Percentiles rank a stretch among this genome's conserved stretches.
phyloP scores from a whole-genome alignment of 2,329 filamentous ascomycete species.

The Tolypocladium endophyticum region DNA sequence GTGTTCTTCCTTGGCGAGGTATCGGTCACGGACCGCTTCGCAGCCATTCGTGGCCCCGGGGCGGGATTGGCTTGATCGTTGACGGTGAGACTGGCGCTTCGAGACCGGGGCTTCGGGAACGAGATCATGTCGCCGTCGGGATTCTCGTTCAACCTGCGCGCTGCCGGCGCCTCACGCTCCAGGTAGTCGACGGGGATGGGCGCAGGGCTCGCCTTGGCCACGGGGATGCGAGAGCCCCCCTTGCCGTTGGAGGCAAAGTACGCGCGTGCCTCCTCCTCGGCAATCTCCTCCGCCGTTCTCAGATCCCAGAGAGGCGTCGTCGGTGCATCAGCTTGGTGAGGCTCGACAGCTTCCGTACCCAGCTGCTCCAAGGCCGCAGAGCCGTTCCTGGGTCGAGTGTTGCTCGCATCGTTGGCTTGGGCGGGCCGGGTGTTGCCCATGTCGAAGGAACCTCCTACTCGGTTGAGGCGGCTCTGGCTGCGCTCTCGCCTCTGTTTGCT shows the following conservation, averaged over 20 bases:
- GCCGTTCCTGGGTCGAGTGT: constrained; percentile 31
- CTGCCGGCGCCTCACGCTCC: constrained; percentile 61
- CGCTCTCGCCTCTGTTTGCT: constrained; percentile 34
- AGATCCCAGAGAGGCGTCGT: constrained; percentile 56
- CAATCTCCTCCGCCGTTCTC: constrained; percentile 67
- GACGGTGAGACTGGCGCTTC: constrained; percentile 57
- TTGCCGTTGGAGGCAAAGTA: constrained; percentile 46
- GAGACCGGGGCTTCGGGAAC: constrained; percentile 52
- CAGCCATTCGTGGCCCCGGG: constrained; percentile 12
- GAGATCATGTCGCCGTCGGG: constrained; percentile 49
- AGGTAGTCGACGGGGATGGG: constrained; percentile 63
- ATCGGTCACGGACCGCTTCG: constrained; percentile 36
- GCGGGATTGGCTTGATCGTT: constrained; percentile 11
- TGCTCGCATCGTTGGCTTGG: background rate
- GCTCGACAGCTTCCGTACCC: constrained; percentile 3
- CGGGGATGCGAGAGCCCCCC: constrained; percentile 72
- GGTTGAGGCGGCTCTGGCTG: constrained; percentile 23
- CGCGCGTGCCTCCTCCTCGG: constrained; percentile 41
- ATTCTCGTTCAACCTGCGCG: constrained; percentile 46
- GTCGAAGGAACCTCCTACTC: constrained; percentile 20
- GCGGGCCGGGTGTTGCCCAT: constrained; percentile 5
- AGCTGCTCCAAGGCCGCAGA: constrained; percentile 29
- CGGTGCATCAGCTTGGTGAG: constrained; percentile 16
- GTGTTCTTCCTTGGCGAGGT: constrained; percentile 42
- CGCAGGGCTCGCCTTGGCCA: constrained; percentile 68